Evolutionary conservation across 2,329 filamentous ascomycete species (phyloP).

Genomic region (Xylariales sp.): DNA sequence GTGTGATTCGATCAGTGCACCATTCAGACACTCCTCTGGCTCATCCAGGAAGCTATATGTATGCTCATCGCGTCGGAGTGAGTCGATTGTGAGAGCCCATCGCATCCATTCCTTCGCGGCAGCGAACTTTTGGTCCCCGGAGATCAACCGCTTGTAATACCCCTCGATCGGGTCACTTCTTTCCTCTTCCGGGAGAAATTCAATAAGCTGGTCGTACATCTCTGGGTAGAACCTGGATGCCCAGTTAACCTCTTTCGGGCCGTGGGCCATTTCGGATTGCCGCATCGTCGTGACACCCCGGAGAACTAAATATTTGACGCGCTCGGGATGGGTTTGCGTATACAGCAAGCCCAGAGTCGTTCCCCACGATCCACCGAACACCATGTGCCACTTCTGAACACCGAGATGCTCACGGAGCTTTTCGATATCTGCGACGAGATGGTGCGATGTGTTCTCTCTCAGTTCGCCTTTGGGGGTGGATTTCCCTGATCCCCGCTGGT

Average conservation of each 20-base stretch:
- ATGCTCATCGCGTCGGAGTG: background rate
- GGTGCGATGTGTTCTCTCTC: conserved; percentile 32
- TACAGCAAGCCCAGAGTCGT: conserved; percentile 33
- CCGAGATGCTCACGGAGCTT: conserved; percentile 28
- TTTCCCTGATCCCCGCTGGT: conserved; percentile 33
- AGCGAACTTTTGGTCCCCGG: background rate
- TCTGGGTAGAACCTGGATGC: conserved; percentile 35
- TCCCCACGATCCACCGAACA: conserved; percentile 38
- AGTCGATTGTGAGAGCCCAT: background rate
- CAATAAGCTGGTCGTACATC: conserved; percentile 26
- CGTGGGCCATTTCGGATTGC: conserved; percentile 31
- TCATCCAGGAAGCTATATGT: background rate
- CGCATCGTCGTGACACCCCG: conserved; percentile 30
- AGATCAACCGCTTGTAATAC: conserved; percentile 33
- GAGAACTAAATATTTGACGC: conserved; percentile 26
- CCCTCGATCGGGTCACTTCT: conserved; percentile 27
- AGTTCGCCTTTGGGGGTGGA: conserved; percentile 28
- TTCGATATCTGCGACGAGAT: conserved; percentile 33
- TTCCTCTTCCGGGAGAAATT: conserved; percentile 25
- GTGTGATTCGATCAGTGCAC: conserved; percentile 31
- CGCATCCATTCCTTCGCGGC: background rate
- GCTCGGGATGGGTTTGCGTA: conserved; percentile 29
- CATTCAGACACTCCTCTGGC: conserved; percentile 9
- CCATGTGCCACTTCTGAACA: conserved; percentile 31
- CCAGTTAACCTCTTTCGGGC: conserved; percentile 22